A percentile compares a stretch with the other conserved stretches of the same genome.
These are phyloP conservation scores for Pythium aquatile DNA, from an alignment of 352 stramenopile species.

Conservation along the genomic window DNA sequence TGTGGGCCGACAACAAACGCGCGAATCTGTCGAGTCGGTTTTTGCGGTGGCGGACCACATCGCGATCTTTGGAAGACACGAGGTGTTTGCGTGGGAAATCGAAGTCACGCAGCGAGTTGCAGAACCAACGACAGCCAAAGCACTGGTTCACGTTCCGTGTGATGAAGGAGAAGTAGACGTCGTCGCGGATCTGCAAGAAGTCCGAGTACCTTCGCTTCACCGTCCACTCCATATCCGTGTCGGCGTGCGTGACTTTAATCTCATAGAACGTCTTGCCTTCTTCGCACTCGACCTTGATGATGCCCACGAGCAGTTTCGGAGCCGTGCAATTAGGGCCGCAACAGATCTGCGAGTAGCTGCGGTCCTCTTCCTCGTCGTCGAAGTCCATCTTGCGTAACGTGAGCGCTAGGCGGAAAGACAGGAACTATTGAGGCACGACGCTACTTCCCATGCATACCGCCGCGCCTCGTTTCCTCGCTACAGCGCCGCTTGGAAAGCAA, in stretches of 20 bases:
- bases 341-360: slow-evolving; percentile 53
- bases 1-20: slow-evolving; percentile 56
- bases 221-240: slow-evolving; percentile 50
- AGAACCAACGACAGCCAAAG: slow-evolving; percentile 77
- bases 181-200: slow-evolving; percentile 55
- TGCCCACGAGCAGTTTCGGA: slow-evolving; percentile 49
- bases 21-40: slow-evolving; percentile 54
- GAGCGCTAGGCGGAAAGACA: slow-evolving; percentile 13
- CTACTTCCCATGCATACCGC: slow-evolving; percentile 3
- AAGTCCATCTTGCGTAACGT: slow-evolving; percentile 21
- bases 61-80: slow-evolving; percentile 39
- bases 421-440: slow-evolving; percentile 9
- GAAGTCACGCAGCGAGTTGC: slow-evolving; percentile 55
- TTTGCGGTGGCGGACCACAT: slow-evolving; percentile 52
- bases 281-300: slow-evolving; percentile 26
- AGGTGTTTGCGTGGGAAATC: slow-evolving; percentile 64
- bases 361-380: slow-evolving; percentile 36
- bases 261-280: slow-evolving; percentile 43
- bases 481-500: background rate
- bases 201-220: slow-evolving; percentile 73
- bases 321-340: slow-evolving; percentile 45
- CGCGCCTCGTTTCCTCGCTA: background rate
- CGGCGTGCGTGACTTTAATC: slow-evolving; percentile 38
- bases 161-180: slow-evolving; percentile 55
- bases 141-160: slow-evolving; percentile 44